Evolutionary conservation across 768 basidiomycete species (phyloP), one percentile per base, ranked within the genome.

Genomic region (Tulasnella sp.): DNA sequence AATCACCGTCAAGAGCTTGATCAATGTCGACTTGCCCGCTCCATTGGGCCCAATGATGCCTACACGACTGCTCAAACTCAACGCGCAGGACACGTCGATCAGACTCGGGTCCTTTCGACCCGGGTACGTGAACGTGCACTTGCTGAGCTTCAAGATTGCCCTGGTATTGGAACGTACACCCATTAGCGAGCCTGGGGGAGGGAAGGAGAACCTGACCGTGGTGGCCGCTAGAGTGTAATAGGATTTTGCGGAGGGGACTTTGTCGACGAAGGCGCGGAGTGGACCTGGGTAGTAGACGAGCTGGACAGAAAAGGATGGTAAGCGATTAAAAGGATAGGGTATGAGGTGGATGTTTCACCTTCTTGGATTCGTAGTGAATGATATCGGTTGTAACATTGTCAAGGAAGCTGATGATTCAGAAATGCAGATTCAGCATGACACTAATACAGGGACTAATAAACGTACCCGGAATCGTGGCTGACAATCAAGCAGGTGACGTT

Each of bases 211-310:
- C 73, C 90, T 93, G 75, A 96, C 84, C 61, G 88, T 84, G 58
- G 88, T 92, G 4, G 92, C 94, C 32, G 89, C 85, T 23, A 98
- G 82, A 32, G 91, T 94, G 76, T 97, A 98, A 78, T 96, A 98
- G 2, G 93, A 91, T 74, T 84, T 90, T 38, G 93, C 95, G 69
- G 93, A 88, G 2, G 94, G 94, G 65, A 92, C 89, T 64, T 82
- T 80, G 67, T 80, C 85, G 56, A 96, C 94, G 70, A 98, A 97
- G 29, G 80, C 74, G 42, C 89, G 89, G 32, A 98, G 81, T 73
- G 95, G 95, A 59, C 94, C 94, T 30, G 81, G 83, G 73, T 97
- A 97, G 75, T 92, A 95, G 47, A 85, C 90, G 64, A 98, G 84
- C 86, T 90, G 65, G 66, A 60, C 27, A 67, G 53, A 60, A 41